phyloP scores from a whole-genome alignment of 768 basidiomycete species.

The Collybiopsis luxurians region DNA sequence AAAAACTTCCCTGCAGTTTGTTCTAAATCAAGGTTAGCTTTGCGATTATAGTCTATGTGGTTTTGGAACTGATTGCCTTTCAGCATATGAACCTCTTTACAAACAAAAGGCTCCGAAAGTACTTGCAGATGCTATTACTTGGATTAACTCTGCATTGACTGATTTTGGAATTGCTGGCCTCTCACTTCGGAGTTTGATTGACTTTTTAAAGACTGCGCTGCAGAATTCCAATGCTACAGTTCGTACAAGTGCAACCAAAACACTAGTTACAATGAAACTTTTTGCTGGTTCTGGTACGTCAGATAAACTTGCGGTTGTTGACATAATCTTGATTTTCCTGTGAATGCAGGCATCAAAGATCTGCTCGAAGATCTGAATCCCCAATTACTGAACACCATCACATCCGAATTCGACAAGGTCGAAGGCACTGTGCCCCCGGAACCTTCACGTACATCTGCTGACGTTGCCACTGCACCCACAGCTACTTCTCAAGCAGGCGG shows the following conservation, averaged over 20 bases:
- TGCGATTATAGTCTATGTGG: not conserved
- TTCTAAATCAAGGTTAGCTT: constrained; percentile 80
- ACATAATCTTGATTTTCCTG: constrained; percentile 1
- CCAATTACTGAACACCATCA: constrained; percentile 88
- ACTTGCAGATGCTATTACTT: constrained; percentile 83
- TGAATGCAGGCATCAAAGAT: constrained; percentile 74
- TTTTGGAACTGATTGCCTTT: constrained; percentile 5
- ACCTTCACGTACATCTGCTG: constrained; percentile 74
- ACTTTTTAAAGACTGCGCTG: constrained; percentile 83
- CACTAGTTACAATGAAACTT: constrained; percentile 85
- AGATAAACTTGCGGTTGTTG: constrained; percentile 2
- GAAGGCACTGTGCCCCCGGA: constrained; percentile 75
- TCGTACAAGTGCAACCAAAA: constrained; percentile 89
- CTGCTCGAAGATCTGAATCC: constrained; percentile 94
- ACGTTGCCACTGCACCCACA: constrained; percentile 55
- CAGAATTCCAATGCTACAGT: constrained; percentile 95
- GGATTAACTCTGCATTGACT: constrained; percentile 81
- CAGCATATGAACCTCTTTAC: constrained; percentile 89
- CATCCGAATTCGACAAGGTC: constrained; percentile 89
- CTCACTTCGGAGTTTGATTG: constrained; percentile 79
- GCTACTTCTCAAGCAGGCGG: constrained; percentile 39
- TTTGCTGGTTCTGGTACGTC: constrained; percentile 83
- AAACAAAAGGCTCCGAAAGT: constrained; percentile 99
- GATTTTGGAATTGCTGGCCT: constrained; percentile 94
- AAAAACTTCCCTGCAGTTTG: constrained; percentile 92